Base-by-base conservation (phyloP, 2,329 filamentous ascomycete genomes). In the Nakataea oryzae region DNA sequence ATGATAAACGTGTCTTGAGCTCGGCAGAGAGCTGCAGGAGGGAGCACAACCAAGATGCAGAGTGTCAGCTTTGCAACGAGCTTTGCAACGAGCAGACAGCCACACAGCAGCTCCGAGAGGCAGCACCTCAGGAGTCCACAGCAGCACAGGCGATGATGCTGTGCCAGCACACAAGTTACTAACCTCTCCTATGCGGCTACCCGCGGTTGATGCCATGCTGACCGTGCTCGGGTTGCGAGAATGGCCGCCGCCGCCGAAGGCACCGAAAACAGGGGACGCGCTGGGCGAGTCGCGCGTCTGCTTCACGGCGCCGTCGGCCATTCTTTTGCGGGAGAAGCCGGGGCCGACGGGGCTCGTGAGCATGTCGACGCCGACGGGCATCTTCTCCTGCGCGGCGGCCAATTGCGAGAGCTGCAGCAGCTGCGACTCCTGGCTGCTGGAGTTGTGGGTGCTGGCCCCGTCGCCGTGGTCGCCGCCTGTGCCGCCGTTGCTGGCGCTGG, bases 1-100 rank as follows among this genome's bases (percentile, higher is more conserved):
- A 97, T 8, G 91, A 91, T 30, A 97, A 81, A 69, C 91, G 89
- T 60, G 91, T 87, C 71, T 88, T 89, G 61, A 97, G 81, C 70
- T 93, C 89, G 62, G 87, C 84, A 54, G 90, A 91, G 61, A 91
- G 77, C 89, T 92, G 72, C 34, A n/a, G 41, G 17, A 50, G 41
- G 41, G 17, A 50, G 41, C 17, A 50, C 41, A 50, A 50, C 21
- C 8, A 21, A 50, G 41, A n/a, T 17, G 9, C 4, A 50, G 64
- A 28, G 58, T 30, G 65, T 73, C 63, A 71, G 69, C 62, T 50
- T 50, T n/a, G 41, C 21, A 21, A 50, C 41, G n/a, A 71, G 69
- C 62, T 50, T 50, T n/a, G 41, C 21, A 21, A 50, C 41, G n/a
- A 50, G 41, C 41, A n/a, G 17, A 50, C n/a, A n/a, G 3, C 34